phyloP scores from a whole-genome alignment of 1,284 basidiomycete species.

The Sanguinoderma infundibulare region DNA sequence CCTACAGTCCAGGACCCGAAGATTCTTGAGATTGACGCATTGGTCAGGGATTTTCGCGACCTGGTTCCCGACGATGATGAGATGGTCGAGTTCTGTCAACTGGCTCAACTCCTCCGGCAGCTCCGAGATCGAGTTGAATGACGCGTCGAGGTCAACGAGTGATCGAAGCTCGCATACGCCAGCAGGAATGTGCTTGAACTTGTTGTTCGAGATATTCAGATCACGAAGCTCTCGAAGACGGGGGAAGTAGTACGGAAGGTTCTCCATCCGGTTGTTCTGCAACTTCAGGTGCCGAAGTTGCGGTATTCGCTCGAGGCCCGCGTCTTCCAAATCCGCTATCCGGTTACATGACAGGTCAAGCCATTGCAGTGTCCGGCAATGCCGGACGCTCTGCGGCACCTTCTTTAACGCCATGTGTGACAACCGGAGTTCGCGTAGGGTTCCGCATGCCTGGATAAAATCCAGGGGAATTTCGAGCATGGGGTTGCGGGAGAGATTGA shows the following conservation, averaged over 20 bases:
- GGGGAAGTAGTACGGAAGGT: conserved; percentile 86
- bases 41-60: conserved; percentile 79
- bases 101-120: conserved; percentile 84
- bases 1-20: conserved; percentile 82
- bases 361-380: conserved; percentile 77
- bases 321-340: conserved; percentile 89
- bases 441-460: conserved; percentile 91
- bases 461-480: conserved; percentile 97
- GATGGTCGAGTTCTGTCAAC: conserved; percentile 70
- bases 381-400: conserved; percentile 85
- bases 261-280: conserved; percentile 93
- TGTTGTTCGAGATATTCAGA: conserved; percentile 98
- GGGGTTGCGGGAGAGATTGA: conserved; percentile 94
- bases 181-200: conserved; percentile 82
- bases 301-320: conserved; percentile 79
- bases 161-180: conserved; percentile 79
- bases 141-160: conserved; percentile 89
- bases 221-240: conserved; percentile 74
- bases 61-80: conserved; percentile 91
- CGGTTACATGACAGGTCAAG: conserved; percentile 95
- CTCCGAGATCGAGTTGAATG: conserved; percentile 89
- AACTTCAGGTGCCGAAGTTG: conserved; percentile 78
- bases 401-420: conserved; percentile 96
- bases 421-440: conserved; percentile 85
- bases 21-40: conserved; percentile 62